phyloP scores from a whole-genome alignment of 2,329 filamentous ascomycete species.

The Sporothrix brasiliensis region DNA sequence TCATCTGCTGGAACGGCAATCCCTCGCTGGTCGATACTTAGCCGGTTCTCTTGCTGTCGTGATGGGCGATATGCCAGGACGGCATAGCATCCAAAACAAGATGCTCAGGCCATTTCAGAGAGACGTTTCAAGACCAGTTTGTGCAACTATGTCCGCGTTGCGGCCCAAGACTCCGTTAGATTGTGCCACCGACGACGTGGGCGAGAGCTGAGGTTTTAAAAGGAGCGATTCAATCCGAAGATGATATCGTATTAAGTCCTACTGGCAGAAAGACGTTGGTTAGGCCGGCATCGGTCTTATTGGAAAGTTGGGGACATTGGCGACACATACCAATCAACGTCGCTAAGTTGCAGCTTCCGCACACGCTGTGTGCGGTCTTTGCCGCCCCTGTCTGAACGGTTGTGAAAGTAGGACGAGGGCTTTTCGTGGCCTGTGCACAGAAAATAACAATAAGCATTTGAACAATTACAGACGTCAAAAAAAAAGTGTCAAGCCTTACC shows the following conservation, averaged over 20 bases:
- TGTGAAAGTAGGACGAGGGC: conserved; percentile 53
- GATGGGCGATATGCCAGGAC: neutral
- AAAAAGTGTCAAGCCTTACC: conserved; percentile 58
- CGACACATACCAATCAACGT: conserved; percentile 85
- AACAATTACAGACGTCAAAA: neutral
- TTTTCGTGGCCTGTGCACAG: conserved; percentile 52
- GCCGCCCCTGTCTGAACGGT: conserved; percentile 58
- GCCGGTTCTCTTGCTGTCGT: neutral
- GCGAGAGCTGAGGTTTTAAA: neutral
- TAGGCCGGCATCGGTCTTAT: neutral
- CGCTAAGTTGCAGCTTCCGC: conserved; percentile 89
- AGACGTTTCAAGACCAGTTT: too few relatives aligned
- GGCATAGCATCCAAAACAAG: neutral
- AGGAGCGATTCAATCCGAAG: neutral
- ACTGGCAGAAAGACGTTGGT: neutral
- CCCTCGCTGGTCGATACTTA: neutral
- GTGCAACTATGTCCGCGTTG: neutral
- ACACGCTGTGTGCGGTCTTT: conserved; percentile 77
- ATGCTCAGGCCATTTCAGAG: neutral
- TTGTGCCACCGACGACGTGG: neutral
- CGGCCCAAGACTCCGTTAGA: neutral
- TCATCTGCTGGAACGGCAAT: neutral
- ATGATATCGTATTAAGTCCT: conserved; percentile 13
- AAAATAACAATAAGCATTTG: conserved; percentile 2
- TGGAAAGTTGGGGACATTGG: neutral